phyloP scores from a whole-genome alignment of 2,329 filamentous ascomycete species.

The Lizonia empirigonia region DNA sequence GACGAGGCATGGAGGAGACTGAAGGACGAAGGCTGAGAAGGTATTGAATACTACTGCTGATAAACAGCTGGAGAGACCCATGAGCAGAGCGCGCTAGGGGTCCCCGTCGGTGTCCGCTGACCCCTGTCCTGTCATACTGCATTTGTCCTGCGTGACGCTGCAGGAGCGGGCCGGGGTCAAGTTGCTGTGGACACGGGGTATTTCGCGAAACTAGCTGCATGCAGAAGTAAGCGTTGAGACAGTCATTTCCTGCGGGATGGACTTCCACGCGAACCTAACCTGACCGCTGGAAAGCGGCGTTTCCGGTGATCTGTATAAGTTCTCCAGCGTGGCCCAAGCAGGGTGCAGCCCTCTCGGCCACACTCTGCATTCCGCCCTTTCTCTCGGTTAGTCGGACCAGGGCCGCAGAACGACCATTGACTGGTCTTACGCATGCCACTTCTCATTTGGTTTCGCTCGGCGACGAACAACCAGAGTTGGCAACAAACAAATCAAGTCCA shows the following conservation, averaged over 20 bases:
- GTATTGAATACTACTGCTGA: slow-evolving; percentile 20
- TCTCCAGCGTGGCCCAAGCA: slow-evolving; percentile 5
- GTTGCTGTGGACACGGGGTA: slow-evolving; percentile 28
- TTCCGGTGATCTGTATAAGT: slow-evolving; percentile 19
- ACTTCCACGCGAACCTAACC: slow-evolving; percentile 6
- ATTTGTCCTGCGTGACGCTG: slow-evolving; percentile 27
- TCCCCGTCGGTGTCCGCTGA: slow-evolving; percentile 22
- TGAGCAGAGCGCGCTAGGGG: slow-evolving; percentile 20
- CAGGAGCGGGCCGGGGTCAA: slow-evolving; percentile 26
- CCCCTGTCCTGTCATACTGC: slow-evolving; percentile 32
- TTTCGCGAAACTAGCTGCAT: slow-evolving; percentile 25
- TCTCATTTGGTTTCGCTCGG: slow-evolving; percentile 1
- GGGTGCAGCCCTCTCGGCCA: slow-evolving; percentile 9
- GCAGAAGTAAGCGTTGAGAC: slow-evolving; percentile 20
- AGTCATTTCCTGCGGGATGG: slow-evolving; percentile 10
- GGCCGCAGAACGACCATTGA: not conserved
- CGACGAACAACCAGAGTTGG: too few relatives aligned
- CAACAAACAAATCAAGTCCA: too few relatives aligned
- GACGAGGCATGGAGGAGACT: slow-evolving; percentile 1
- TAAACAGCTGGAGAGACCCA: slow-evolving; percentile 21
- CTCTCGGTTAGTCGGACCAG: slow-evolving; percentile 5
- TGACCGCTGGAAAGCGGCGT: slow-evolving; percentile 15
- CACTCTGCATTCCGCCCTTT: slow-evolving; percentile 22
- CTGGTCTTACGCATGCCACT: slow-evolving; percentile 6
- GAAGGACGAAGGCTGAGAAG: slow-evolving; percentile 8